Percentiles rank a stretch among this genome's conserved stretches.
phyloP scores from a whole-genome alignment of 768 basidiomycete species.

The Symmetrospora coprosmae region DNA sequence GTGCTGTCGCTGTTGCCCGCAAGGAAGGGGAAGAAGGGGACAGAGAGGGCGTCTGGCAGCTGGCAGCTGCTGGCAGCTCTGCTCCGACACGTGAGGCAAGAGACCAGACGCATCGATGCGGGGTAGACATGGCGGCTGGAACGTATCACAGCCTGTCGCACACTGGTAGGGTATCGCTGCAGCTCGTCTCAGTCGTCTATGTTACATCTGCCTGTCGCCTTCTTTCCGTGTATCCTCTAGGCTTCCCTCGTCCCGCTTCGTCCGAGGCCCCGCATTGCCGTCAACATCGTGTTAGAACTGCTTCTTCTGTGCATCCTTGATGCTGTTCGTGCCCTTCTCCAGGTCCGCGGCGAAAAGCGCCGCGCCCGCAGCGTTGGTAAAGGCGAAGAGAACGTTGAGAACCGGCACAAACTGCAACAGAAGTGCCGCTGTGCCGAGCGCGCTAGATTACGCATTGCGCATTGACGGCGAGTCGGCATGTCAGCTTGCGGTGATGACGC shows the following conservation, averaged over 20 bases:
- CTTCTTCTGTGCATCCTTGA: background rate
- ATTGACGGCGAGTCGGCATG: background rate
- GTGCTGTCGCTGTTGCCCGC: background rate
- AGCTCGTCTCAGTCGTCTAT: no score
- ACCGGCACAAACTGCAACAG: slow-evolving; percentile 51
- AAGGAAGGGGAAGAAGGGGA: no score
- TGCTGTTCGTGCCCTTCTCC: slow-evolving; percentile 39
- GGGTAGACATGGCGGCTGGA: no score
- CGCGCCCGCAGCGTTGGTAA: slow-evolving; percentile 55
- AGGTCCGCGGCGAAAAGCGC: slow-evolving; percentile 58
- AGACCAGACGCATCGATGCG: no score
- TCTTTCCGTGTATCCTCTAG: background rate
- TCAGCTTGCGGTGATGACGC: background rate
- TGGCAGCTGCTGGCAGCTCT: no score
- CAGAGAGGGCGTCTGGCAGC: no score
- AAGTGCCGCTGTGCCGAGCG: slow-evolving; percentile 45
- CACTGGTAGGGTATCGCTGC: no score
- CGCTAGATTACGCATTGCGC: background rate
- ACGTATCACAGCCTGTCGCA: no score
- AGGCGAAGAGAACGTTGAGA: slow-evolving; percentile 48
- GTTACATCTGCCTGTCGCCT: no score
- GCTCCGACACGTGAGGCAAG: no score
- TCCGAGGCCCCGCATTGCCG: no score
- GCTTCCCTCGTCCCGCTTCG: no score
- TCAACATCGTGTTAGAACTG: background rate